These are phyloP conservation scores for Exutisphaerella laricina DNA, from an alignment of 2,329 filamentous ascomycete species.

Conservation along the genomic window DNA sequence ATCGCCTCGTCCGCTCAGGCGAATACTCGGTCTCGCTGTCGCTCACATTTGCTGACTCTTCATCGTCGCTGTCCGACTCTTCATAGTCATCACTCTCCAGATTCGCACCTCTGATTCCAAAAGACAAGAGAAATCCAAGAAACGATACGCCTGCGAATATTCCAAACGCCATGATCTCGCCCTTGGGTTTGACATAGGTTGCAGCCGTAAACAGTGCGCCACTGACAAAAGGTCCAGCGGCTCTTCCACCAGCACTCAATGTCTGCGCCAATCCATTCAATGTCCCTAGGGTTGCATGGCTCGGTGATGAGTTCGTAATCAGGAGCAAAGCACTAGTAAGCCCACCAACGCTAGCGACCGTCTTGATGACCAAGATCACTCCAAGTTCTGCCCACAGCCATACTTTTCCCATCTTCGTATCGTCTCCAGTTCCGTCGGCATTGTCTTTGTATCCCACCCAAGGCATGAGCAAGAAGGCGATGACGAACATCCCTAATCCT, in stretches of 20 bases:
- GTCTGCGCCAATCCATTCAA: slow-evolving; percentile 93
- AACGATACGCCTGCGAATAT: slow-evolving; percentile 80
- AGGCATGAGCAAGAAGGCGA: slow-evolving; percentile 82
- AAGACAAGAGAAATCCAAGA: slow-evolving; percentile 71
- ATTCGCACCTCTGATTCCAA: slow-evolving; percentile 63
- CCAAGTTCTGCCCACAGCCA: slow-evolving; percentile 82
- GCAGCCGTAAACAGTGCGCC: slow-evolving; percentile 80
- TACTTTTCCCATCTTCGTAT: slow-evolving; percentile 50
- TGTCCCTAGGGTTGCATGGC: slow-evolving; percentile 77
- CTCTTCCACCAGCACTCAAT: slow-evolving; percentile 81
- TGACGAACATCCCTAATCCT: slow-evolving; percentile 70
- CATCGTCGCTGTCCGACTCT: slow-evolving; percentile 37
- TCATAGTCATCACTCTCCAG: slow-evolving; percentile 56
- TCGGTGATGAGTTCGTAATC: slow-evolving; percentile 89
- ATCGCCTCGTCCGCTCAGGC: not conserved
- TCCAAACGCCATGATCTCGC: slow-evolving; percentile 79
- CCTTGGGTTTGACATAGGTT: slow-evolving; percentile 66
- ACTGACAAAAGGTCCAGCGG: slow-evolving; percentile 80
- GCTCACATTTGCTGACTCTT: slow-evolving; percentile 41
- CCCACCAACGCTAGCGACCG: slow-evolving; percentile 81
- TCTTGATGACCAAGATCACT: slow-evolving; percentile 76
- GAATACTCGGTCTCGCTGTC: not conserved
- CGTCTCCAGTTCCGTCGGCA: slow-evolving; percentile 41
- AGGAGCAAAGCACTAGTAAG: slow-evolving; percentile 83
- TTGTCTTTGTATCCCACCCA: slow-evolving; percentile 75